A percentile compares a stretch with the other conserved stretches of the same genome.
Evolutionary conservation across 176 grass and related monocot species (phyloP).

Genomic region (Saccharum spontaneum): DNA sequence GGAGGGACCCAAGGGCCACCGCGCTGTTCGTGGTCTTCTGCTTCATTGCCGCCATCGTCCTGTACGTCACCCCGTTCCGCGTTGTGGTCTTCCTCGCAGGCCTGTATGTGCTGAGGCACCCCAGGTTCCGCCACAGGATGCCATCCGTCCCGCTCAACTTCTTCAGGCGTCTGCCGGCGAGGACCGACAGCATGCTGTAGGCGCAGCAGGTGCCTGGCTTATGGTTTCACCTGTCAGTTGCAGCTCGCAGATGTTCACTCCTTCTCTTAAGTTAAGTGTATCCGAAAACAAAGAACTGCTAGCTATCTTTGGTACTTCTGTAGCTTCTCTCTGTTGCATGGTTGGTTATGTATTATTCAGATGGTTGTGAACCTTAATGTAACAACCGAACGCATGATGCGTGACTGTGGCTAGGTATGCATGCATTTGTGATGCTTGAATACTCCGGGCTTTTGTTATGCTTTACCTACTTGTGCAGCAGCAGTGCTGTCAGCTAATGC

Average conservation of each 20-base stretch:
- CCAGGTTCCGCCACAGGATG: constrained; percentile 66
- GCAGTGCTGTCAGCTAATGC: background rate
- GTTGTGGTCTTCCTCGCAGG: constrained; percentile 56
- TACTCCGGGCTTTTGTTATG: background rate
- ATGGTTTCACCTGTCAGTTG: background rate
- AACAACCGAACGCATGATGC: constrained; percentile 1
- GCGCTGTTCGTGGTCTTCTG: constrained; percentile 60
- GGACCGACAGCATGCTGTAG: constrained; percentile 67
- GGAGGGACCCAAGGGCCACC: constrained; percentile 62
- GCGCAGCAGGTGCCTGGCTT: background rate
- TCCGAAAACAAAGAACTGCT: background rate
- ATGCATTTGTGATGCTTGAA: background rate
- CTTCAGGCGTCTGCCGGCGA: constrained; percentile 68
- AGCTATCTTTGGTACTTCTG: background rate
- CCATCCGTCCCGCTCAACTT: constrained; percentile 68
- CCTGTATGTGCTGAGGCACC: constrained; percentile 59
- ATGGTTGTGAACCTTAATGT: constrained; percentile 24
- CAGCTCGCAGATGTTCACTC: background rate
- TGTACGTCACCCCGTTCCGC: constrained; percentile 65
- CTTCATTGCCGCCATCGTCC: constrained; percentile 51
- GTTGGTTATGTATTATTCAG: background rate
- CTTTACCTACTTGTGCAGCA: background rate
- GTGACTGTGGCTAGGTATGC: constrained; percentile 16
- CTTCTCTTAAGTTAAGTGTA: background rate
- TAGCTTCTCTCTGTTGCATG: constrained; percentile 1